Conservation (phyloP, 2,329 filamentous ascomycete genomes). For the Gnomoniopsis sp. region DNA sequence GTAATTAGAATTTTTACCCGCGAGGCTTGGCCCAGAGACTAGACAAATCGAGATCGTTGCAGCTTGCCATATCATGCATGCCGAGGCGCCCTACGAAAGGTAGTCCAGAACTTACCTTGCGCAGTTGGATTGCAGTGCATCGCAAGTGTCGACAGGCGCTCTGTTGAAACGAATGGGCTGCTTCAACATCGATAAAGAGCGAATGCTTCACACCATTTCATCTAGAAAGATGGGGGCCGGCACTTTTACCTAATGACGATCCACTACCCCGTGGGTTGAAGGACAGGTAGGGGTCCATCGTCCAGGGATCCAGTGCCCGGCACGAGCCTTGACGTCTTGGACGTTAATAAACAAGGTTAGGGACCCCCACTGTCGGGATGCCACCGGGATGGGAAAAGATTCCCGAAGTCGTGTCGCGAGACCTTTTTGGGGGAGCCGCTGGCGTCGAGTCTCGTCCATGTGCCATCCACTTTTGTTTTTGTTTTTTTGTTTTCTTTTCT, state of each 20-base stretch:
- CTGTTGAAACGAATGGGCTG: not conserved
- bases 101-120: too few relatives aligned
- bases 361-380: not conserved
- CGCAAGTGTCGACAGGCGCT: not conserved
- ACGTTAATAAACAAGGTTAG: not conserved
- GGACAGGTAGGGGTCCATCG: not conserved
- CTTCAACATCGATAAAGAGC: not conserved
- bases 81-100: too few relatives aligned
- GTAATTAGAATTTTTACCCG: not conserved
- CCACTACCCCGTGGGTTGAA: constrained; percentile 12
- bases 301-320: not conserved
- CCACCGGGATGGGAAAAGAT: not conserved
- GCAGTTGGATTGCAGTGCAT: not conserved
- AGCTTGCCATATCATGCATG: too few relatives aligned
- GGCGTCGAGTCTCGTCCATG: not conserved
- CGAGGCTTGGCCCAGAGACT: too few relatives aligned
- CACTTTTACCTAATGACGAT: constrained; percentile 14
- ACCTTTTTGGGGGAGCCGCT: not conserved
- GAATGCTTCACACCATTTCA: not conserved
- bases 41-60: too few relatives aligned
- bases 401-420: not conserved
- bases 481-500: not conserved
- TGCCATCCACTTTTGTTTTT: not conserved
- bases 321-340: constrained; percentile 2
- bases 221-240: not conserved